Evolutionary conservation across 345 rosid genomes (phyloP).

Genomic region (Populus nigra): DNA sequence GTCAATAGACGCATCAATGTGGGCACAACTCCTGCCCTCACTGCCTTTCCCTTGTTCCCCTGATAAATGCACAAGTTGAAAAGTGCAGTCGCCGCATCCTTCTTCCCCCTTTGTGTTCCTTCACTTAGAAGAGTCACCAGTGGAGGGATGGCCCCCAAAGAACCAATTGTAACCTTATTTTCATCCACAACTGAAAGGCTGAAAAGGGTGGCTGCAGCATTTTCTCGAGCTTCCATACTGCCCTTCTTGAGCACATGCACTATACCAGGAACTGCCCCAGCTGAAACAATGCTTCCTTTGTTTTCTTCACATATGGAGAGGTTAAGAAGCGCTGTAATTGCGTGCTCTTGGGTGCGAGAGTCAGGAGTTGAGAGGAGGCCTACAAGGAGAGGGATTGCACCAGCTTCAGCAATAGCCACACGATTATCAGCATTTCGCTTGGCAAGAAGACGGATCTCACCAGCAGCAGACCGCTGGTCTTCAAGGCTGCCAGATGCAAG

Average conservation of each 20-base stretch:
- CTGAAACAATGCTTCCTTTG: slow-evolving; percentile 81
- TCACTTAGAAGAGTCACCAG: slow-evolving; percentile 76
- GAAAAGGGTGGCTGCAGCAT: slow-evolving; percentile 96
- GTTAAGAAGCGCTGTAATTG: slow-evolving; percentile 91
- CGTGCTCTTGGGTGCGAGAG: slow-evolving; percentile 89
- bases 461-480: slow-evolving; percentile 81
- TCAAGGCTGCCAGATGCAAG: slow-evolving; percentile 72
- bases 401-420: slow-evolving; percentile 97
- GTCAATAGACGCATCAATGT: slow-evolving; percentile 38
- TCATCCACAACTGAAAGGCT: slow-evolving; percentile 94
- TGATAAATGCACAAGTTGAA: slow-evolving; percentile 95
- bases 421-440: slow-evolving; percentile 96
- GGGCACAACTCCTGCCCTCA: slow-evolving; percentile 67
- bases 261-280: slow-evolving; percentile 92
- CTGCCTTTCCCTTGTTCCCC: slow-evolving; percentile 97
- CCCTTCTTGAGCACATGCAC: slow-evolving; percentile 93
- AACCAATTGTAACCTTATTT: slow-evolving; percentile 86
- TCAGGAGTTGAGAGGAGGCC: slow-evolving; percentile 78
- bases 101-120: slow-evolving; percentile 95
- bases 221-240: slow-evolving; percentile 98
- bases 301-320: slow-evolving; percentile 95
- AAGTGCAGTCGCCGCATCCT: slow-evolving; percentile 97
- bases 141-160: slow-evolving; percentile 81
- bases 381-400: slow-evolving; percentile 92
- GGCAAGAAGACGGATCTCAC: slow-evolving; percentile 95